Percentiles rank a stretch among this genome's conserved stretches.
phyloP scores from a whole-genome alignment of 306 rosid genomes.

The Senna siamea region DNA sequence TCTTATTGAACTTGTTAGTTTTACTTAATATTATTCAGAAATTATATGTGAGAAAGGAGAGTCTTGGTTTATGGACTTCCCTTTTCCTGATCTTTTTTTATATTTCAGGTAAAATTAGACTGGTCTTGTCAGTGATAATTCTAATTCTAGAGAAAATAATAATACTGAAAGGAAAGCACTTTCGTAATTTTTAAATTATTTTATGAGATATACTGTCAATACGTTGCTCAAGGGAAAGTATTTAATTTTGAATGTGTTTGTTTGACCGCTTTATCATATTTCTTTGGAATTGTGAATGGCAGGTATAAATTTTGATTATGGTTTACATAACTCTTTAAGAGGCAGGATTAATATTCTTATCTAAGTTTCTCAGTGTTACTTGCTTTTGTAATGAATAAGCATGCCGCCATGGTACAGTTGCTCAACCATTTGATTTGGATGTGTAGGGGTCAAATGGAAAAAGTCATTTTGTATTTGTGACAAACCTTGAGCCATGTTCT shows the following conservation, averaged over 20 bases:
- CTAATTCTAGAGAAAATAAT: neutral
- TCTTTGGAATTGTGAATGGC: conserved; percentile 16
- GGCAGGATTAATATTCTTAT: too few relatives aligned
- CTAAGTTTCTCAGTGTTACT: conserved; percentile 8
- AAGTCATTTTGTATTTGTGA: conserved; percentile 87
- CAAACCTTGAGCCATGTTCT: conserved; percentile 94
- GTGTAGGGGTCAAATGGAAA: conserved; percentile 82
- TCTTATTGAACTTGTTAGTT: neutral
- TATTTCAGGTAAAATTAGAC: neutral
- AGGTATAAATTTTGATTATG: conserved; percentile 7
- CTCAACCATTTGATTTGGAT: conserved; percentile 43
- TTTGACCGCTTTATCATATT: conserved; percentile 11
- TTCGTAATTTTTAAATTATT: neutral
- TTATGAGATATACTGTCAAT: neutral
- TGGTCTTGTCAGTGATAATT: too few relatives aligned
- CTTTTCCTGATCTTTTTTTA: conserved; percentile 1
- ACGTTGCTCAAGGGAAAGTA: too few relatives aligned
- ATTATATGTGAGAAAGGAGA: conserved; percentile 10
- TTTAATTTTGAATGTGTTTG: conserved; percentile 15
- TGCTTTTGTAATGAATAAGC: conserved; percentile 8
- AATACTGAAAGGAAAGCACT: neutral
- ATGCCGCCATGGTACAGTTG: conserved; percentile 24
- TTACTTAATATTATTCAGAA: neutral
- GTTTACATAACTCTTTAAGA: neutral
- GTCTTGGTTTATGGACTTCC: conserved; percentile 4